Base-by-base conservation (phyloP, 2,329 filamentous ascomycete species). In the Colletotrichum sp. region DNA sequence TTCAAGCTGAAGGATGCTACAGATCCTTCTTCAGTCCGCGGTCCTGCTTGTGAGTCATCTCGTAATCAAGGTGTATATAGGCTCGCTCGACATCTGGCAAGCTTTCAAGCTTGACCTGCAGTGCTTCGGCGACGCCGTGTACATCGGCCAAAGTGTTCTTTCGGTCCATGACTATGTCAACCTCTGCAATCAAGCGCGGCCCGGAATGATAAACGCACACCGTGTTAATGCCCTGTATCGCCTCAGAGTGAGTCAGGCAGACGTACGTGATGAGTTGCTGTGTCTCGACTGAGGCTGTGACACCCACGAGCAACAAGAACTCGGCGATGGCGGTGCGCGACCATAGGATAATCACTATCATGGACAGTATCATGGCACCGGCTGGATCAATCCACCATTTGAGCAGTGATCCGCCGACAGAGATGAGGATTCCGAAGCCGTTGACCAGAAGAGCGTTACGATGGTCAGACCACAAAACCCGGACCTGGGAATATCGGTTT, bases 31-130 rank as follows among this genome's bases (percentile, higher is more conserved):
- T 92, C 75, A 85, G 88, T 13, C 86, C 85, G 80, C 93, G 96
- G 87, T 98, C 96, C 0, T 96, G 96, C 84, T 97, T 96, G 84
- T 98, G 96, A 21, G 94, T 96, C 10, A 96, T 98, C 87, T 98
- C 97, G 80, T 97, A 98, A 84, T 99, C 96, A 26, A 98, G 96
- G 84, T 99, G 97, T 34, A 98, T 96, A 83, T 98, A 98, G 0
- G 96, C 96, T 75, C 96, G 88, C 89, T 98, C 97, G 18, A 98
- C 93, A 82, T 98, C 93, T 0, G 96, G 96, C 78, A 99, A 85
- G 71, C 93, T 94, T 89, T 99, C 97, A 6, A 98, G 88, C 87
- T 98, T 98, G 76, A 94, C 94, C 88, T 99, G 97, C 80, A 98
- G 88, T 80, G 94, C 96, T 85, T 99, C 96, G 1, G 97, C 96